Evolutionary conservation across 352 stramenopile genomes (phyloP).

Genomic region (Globisporangium okanoganense): DNA sequence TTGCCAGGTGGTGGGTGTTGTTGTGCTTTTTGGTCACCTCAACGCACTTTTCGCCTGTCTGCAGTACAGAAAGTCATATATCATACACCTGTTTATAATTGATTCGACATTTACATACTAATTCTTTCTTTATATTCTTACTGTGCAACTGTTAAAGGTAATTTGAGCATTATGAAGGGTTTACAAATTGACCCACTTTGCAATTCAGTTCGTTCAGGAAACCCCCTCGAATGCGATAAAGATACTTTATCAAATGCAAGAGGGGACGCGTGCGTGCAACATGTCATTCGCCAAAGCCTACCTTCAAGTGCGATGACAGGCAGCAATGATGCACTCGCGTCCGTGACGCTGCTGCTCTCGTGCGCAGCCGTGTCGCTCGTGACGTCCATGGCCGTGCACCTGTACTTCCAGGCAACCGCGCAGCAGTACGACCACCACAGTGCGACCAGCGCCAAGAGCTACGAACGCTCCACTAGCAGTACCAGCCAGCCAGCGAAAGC

Average conservation of each 20-base stretch:
- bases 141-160: not conserved
- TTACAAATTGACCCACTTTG: not conserved
- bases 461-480: not conserved
- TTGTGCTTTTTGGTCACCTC: slow-evolving; percentile 4
- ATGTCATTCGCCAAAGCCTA: not conserved
- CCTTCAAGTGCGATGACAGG: not conserved
- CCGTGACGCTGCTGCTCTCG: slow-evolving; percentile 35
- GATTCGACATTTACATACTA: not conserved
- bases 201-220: slow-evolving; percentile 9
- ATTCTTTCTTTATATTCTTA: not conserved
- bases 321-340: slow-evolving; percentile 11
- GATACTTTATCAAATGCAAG: slow-evolving; percentile 10
- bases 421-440: not conserved
- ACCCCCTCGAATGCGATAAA: not conserved
- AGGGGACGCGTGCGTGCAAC: not conserved
- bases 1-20: too few relatives aligned
- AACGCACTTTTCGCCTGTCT: slow-evolving; percentile 1
- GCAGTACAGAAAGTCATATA: not conserved
- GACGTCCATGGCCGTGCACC: slow-evolving; percentile 34
- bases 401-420: slow-evolving; percentile 25
- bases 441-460: not conserved
- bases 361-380: slow-evolving; percentile 33
- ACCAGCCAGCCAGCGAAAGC: not conserved
- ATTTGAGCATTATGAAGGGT: not conserved
- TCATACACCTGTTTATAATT: not conserved